phyloP scores from a whole-genome alignment of 805 yeast genomes.

The Candida gorgasii region DNA sequence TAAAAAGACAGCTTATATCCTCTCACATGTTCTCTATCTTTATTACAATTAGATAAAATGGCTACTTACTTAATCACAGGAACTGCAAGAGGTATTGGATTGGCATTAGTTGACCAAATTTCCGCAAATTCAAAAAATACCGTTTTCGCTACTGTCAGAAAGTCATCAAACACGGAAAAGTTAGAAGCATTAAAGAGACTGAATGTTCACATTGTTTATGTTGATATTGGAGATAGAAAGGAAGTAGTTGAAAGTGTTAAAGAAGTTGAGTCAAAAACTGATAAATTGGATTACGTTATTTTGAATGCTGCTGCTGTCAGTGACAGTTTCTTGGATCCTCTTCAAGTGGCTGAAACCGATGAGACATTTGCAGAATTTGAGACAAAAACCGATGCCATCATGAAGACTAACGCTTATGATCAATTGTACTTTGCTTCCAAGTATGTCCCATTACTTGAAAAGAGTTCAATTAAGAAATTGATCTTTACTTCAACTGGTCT shows the following conservation, averaged over 20 bases:
- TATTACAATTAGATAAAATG: slow-evolving; percentile 2
- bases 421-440: slow-evolving; percentile 7
- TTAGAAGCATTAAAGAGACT: background rate
- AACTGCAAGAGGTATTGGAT: slow-evolving; percentile 46
- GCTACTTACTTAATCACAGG: slow-evolving; percentile 29
- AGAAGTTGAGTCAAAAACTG: background rate
- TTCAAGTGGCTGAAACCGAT: background rate
- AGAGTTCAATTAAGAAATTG: slow-evolving; percentile 4
- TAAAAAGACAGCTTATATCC: no score
- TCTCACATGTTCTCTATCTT: no score
- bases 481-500: slow-evolving; percentile 6
- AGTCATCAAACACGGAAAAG: background rate
- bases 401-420: slow-evolving; percentile 2
- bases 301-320: background rate
- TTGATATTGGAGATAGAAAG: background rate
- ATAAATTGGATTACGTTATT: slow-evolving; percentile 3
- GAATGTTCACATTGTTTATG: background rate
- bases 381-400: background rate
- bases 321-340: no score
- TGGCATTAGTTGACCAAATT: slow-evolving; percentile 28
- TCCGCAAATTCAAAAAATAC: slow-evolving; percentile 24
- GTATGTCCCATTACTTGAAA: slow-evolving; percentile 11
- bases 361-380: slow-evolving; percentile 2
- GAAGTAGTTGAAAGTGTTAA: background rate
- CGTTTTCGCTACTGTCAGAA: slow-evolving; percentile 44